Conservation (phyloP, 208 protist species). For the Leptomonas pyrrhocoris region DNA sequence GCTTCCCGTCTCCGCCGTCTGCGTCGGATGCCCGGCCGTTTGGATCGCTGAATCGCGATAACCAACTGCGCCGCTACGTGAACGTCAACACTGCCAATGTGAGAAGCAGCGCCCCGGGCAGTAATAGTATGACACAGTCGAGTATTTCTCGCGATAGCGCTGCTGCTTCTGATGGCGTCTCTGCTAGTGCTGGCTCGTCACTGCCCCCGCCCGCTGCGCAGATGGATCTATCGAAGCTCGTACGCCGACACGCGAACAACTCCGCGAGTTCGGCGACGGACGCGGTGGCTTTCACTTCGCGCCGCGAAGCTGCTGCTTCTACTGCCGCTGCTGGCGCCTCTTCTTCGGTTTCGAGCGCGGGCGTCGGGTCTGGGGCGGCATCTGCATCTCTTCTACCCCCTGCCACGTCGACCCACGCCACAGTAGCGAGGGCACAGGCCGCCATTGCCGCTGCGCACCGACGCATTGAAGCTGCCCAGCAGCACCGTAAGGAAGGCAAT, state of each 20-base stretch:
- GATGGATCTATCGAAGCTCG: conserved; percentile 19
- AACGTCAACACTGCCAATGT: conserved; percentile 31
- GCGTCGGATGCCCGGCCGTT: conserved; percentile 71
- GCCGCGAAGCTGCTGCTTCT: not conserved
- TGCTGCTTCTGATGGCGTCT: not conserved
- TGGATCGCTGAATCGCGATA: conserved; percentile 43
- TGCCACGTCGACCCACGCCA: conserved; percentile 6
- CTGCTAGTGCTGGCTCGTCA: not conserved
- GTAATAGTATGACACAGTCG: not conserved
- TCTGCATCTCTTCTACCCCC: not conserved
- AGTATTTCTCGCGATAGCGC: too few species aligned
- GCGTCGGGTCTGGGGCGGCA: too few species aligned
- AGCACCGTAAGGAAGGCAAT: not conserved
- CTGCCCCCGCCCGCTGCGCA: not conserved
- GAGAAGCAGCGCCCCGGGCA: not conserved
- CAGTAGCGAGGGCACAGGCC: conserved; percentile 38
- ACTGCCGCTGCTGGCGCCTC: too few species aligned
- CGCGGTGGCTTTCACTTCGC: too few species aligned
- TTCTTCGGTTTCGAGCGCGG: not conserved
- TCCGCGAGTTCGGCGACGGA: too few species aligned
- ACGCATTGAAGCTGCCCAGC: not conserved
- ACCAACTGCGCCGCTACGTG: conserved; percentile 41
- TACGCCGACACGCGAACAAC: conserved; percentile 11
- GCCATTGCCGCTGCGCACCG: conserved; percentile 35
- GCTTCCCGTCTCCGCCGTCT: conserved; percentile 43